Conservation (phyloP, 345 rosid species). For the Geranium rotundifolium region DNA sequence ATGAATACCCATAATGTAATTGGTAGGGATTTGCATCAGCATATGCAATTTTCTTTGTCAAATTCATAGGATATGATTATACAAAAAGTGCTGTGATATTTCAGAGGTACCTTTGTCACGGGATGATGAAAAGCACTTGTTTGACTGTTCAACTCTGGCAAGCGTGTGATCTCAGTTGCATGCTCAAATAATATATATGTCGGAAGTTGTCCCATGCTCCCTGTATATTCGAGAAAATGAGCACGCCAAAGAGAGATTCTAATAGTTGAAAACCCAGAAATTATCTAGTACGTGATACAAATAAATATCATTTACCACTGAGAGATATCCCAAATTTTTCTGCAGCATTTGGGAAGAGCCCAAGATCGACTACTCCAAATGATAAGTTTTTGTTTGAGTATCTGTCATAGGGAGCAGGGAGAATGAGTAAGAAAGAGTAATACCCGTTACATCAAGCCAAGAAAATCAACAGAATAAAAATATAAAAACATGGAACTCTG, state of each 20-base stretch:
- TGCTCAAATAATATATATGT: slow-evolving; percentile 72
- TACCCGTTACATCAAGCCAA: not conserved
- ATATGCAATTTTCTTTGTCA: too few species aligned
- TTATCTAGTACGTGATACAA: not conserved
- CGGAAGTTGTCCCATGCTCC: slow-evolving; percentile 72
- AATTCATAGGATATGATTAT: too few species aligned
- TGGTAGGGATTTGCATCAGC: too few species aligned
- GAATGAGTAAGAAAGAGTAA: slow-evolving; percentile 1
- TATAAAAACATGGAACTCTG: not conserved
- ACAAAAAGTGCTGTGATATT: too few species aligned
- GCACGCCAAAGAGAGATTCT: not conserved
- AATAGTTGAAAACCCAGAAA: not conserved
- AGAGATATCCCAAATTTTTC: slow-evolving; percentile 82
- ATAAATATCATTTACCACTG: slow-evolving; percentile 15
- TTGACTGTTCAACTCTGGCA: slow-evolving; percentile 66
- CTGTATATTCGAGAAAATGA: slow-evolving; percentile 18
- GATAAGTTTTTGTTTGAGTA: slow-evolving; percentile 73
- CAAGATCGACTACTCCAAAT: slow-evolving; percentile 79
- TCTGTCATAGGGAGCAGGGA: slow-evolving; percentile 27
- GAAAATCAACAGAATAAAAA: slow-evolving; percentile 1
- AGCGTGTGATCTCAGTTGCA: slow-evolving; percentile 62
- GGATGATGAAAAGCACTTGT: slow-evolving; percentile 42
- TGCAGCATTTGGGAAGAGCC: slow-evolving; percentile 85
- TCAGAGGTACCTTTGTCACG: slow-evolving; percentile 48
- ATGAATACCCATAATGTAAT: too few species aligned